Evolutionary conservation across 805 yeast genomes (phyloP), one percentile per base, ranked within the genome.

Genomic region (Isabelozyma heimii): DNA sequence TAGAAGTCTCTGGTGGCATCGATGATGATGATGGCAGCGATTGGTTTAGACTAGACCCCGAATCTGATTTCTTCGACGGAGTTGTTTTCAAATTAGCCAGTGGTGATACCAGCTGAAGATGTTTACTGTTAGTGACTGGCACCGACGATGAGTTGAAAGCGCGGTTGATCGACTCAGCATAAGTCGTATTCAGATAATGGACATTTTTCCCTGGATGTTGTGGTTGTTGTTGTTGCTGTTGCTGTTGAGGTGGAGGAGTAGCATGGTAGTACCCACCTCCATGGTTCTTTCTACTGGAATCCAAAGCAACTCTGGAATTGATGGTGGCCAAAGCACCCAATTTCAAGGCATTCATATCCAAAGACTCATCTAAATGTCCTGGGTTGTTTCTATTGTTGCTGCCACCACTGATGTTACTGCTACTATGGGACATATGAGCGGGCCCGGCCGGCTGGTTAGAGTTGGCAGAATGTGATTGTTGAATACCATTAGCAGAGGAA

Each of bases 291-390:
- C 73, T 67, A 53, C 63, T 69, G 14, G 73, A 69, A 55, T 74
- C 79, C 52, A 74, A 64, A 1, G 76, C 78, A 38, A 74, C 82
- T 17, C 88, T 64, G 7, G 79, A 75, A 62, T 81, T 81, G 52
- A 83, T 84, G 2, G 89, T 84, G 24, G 84, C 79, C 48, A 84
- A 72, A 0, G 89, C 89, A 5, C 87, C 86, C 53, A 84, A 67
- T 59, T 84, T 84, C 64, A 80, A 66, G n/a, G 81, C 64, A 40
- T 65, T 59, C 37, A 65, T 38, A 42, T 65, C 69, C 48, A 54
- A 45, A 10, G 60, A 50, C 8, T 60, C 63, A 39, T 66, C 68
- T 7, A 62, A 54, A 37, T 48, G 52, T 7, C 9, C 14, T n/a
- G 20, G 44, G 13, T 27, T 14, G 37, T 27, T 42, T 20, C 13